Evolutionary conservation across 257 asterid species (phyloP).

Genomic region (Ilex aquifolium): DNA sequence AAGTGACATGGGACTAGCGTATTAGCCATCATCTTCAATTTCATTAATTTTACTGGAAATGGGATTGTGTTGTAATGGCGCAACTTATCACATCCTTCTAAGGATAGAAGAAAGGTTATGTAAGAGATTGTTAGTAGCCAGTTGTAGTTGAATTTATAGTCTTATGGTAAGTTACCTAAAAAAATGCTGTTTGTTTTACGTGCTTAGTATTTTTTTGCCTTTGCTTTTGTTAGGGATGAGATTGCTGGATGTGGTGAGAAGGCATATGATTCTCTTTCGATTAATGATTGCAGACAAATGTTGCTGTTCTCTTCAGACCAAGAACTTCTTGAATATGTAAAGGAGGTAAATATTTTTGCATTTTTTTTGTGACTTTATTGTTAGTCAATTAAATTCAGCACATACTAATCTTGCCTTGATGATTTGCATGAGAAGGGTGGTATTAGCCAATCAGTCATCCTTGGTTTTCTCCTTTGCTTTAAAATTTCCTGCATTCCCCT

Average conservation of each 20-base stretch:
- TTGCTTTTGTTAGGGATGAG: slow-evolving; percentile 64
- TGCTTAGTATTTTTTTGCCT: background rate
- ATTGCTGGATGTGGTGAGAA: slow-evolving; percentile 96
- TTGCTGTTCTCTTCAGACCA: slow-evolving; percentile 67
- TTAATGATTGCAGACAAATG: slow-evolving; percentile 58
- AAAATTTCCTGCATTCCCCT: too few species aligned
- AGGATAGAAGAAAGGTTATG: too few species aligned
- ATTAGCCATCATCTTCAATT: background rate
- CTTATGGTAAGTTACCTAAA: background rate
- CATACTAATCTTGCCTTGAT: background rate
- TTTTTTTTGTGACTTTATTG: background rate
- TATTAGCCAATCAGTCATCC: background rate
- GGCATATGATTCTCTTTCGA: slow-evolving; percentile 78
- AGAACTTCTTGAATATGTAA: slow-evolving; percentile 52
- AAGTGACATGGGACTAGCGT: too few species aligned
- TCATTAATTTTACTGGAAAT: background rate
- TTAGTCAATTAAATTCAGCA: background rate
- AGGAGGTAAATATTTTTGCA: slow-evolving; percentile 36
- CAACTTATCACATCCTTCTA: background rate
- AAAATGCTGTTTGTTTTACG: background rate
- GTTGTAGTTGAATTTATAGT: too few species aligned
- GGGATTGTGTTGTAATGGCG: background rate
- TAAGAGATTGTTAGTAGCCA: too few species aligned
- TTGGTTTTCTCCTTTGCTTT: background rate
- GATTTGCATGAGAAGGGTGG: background rate